phyloP scores from a whole-genome alignment of 2,329 filamentous ascomycete genomes.

The Penicillium janthinellum region DNA sequence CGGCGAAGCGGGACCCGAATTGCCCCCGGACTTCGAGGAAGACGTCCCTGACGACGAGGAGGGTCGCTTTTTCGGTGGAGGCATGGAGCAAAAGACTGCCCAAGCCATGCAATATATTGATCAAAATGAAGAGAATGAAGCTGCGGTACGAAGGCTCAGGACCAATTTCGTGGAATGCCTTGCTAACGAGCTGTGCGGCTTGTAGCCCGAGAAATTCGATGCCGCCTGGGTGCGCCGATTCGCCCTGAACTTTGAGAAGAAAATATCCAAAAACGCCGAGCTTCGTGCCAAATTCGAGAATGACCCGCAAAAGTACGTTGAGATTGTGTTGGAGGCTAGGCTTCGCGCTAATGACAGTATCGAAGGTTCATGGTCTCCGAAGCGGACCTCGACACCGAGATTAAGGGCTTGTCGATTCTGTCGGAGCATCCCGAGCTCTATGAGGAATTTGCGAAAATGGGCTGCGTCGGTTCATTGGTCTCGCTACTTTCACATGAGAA shows the following conservation, averaged over 20 bases:
- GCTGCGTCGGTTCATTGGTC: conserved; percentile 73
- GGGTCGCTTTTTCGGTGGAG: conserved; percentile 92
- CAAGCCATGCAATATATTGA: conserved; percentile 89
- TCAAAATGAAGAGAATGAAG: conserved; percentile 58
- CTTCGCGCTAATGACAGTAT: neutral
- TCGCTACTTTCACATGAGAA: conserved; percentile 90
- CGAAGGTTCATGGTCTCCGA: conserved; percentile 73
- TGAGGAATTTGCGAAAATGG: conserved; percentile 73
- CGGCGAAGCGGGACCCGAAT: conserved; percentile 54
- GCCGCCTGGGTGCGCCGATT: conserved; percentile 78
- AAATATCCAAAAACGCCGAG: conserved; percentile 87
- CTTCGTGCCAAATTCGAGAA: conserved; percentile 81
- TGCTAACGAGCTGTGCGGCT: conserved; percentile 25
- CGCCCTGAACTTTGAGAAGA: conserved; percentile 82
- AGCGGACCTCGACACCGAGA: conserved; percentile 84
- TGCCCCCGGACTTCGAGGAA: conserved; percentile 59
- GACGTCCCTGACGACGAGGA: conserved; percentile 77
- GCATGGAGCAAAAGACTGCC: conserved; percentile 77
- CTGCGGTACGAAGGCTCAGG: conserved; percentile 37
- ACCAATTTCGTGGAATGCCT: neutral
- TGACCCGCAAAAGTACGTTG: conserved; percentile 69
- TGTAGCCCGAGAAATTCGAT: conserved; percentile 74
- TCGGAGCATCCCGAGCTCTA: conserved; percentile 86
- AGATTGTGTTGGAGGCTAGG: too few species aligned
- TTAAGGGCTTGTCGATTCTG: conserved; percentile 83